Conservation (phyloP, 257 asterid genomes). For the Thymus quinquecostatus region DNA sequence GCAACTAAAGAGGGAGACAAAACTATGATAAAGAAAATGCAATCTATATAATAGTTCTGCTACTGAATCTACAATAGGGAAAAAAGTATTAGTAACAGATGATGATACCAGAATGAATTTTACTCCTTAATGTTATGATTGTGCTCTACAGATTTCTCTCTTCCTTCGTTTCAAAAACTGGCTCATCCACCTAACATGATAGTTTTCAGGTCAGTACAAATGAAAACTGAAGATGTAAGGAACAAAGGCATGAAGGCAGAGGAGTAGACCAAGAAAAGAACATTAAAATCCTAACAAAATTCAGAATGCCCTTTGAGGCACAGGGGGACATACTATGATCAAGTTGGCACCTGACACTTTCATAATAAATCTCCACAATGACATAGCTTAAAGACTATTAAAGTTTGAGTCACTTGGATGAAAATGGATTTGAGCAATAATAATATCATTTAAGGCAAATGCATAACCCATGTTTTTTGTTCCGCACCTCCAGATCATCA, state of each 20-base stretch:
- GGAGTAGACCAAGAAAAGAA: not conserved
- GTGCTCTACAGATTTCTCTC: conserved; percentile 84
- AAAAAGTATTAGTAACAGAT: conserved; percentile 18
- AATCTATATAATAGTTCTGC: not conserved
- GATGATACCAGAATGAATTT: conserved; percentile 66
- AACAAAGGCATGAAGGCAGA: not conserved
- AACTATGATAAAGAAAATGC: not conserved
- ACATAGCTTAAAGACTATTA: conserved; percentile 13
- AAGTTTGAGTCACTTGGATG: not conserved
- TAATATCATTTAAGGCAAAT: conserved; percentile 14
- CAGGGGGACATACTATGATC: not conserved
- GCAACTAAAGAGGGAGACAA: conserved; percentile 6
- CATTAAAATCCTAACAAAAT: not conserved
- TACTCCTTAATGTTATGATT: conserved; percentile 62
- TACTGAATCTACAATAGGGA: conserved; percentile 19
- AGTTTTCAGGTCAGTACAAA: not conserved
- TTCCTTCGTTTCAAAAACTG: conserved; percentile 76
- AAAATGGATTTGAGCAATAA: not conserved
- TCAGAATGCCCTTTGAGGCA: not conserved
- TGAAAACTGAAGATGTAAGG: not conserved
- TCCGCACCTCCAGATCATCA: conserved; percentile 62
- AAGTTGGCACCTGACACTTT: not conserved
- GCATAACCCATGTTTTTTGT: conserved; percentile 9
- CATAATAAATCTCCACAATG: not conserved
- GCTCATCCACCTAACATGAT: conserved; percentile 75